phyloP scores from a whole-genome alignment of 179 eudicot species.

The Vitellaria paradoxa region DNA sequence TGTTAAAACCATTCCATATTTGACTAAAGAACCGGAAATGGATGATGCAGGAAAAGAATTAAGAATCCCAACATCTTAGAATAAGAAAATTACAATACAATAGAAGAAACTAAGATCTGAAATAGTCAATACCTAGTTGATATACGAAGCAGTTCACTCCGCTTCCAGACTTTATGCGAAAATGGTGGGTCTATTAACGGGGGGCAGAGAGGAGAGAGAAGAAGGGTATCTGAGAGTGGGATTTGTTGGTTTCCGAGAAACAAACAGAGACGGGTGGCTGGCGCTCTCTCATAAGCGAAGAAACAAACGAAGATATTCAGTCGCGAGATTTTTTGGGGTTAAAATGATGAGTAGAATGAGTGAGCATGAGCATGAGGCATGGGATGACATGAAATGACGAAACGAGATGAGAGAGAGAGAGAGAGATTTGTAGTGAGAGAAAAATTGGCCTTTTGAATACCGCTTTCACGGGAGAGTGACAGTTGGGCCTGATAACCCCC shows the following conservation, averaged over 20 bases:
- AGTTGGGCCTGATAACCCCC: too few species aligned
- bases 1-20: neutral
- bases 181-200: neutral
- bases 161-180: neutral
- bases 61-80: neutral
- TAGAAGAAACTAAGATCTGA: neutral
- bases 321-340: constrained; percentile 8
- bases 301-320: neutral
- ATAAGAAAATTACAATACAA: neutral
- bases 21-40: neutral
- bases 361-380: too few species aligned
- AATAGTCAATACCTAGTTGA: neutral
- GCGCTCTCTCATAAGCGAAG: neutral
- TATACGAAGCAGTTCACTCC: neutral
- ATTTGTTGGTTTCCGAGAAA: constrained; percentile 2
- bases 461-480: too few species aligned
- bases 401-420: too few species aligned
- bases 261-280: neutral
- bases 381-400: too few species aligned
- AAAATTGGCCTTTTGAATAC: too few species aligned
- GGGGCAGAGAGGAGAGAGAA: neutral
- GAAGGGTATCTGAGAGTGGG: constrained; percentile 6
- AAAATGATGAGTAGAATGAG: too few species aligned
- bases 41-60: neutral
- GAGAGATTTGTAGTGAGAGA: too few species aligned